Evolutionary conservation across 495 filamentous ascomycete genomes (phyloP).

Genomic region (Daldinia caldariorum): DNA sequence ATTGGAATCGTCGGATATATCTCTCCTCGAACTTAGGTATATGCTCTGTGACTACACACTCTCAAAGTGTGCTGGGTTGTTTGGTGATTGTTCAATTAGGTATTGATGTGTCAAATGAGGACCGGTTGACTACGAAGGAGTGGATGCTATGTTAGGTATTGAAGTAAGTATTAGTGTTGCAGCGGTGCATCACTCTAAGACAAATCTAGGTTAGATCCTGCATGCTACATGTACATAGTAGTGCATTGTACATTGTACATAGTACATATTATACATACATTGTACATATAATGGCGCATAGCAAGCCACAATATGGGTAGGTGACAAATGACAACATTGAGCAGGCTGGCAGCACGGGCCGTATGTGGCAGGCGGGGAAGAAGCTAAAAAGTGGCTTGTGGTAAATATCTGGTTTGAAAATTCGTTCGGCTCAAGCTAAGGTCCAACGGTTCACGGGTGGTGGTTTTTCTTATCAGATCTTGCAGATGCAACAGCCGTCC

Average conservation of each 20-base stretch:
- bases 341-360: too few species aligned
- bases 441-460: background rate
- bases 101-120: background rate
- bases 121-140: background rate
- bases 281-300: background rate
- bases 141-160: background rate
- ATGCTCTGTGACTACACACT: conserved; percentile 9
- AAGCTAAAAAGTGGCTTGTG: conserved; percentile 2
- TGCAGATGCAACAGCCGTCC: conserved; percentile 42
- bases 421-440: conserved; percentile 35
- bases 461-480: conserved; percentile 46
- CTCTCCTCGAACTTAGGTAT: background rate
- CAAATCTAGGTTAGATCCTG: conserved; percentile 5
- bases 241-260: background rate
- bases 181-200: conserved; percentile 5
- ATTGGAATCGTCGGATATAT: background rate
- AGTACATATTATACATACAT: too few species aligned
- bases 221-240: background rate
- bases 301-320: conserved; percentile 9
- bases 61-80: conserved; percentile 7
- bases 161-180: conserved; percentile 6
- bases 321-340: too few species aligned
- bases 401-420: conserved; percentile 36
- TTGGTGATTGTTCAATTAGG: background rate
- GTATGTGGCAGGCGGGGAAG: too few species aligned